Conservation (phyloP, 768 basidiomycete species). For the Pholiota conissans region DNA sequence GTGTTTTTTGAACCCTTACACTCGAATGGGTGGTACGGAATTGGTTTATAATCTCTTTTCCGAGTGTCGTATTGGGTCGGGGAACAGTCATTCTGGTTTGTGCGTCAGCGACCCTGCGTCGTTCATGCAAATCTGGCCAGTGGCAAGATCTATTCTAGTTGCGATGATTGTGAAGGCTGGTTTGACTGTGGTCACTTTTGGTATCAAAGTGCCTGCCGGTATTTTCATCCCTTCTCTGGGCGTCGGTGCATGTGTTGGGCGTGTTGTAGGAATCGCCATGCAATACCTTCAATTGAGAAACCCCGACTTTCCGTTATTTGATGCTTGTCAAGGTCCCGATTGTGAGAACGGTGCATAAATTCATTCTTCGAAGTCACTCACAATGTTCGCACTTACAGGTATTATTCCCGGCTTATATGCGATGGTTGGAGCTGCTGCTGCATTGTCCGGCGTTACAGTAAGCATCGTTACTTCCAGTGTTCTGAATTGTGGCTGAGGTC, state of each 20-base stretch:
- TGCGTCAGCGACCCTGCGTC: slow-evolving; percentile 69
- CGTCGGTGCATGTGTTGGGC: slow-evolving; percentile 91
- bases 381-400: slow-evolving; percentile 29
- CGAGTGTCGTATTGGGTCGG: slow-evolving; percentile 69
- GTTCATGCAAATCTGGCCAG: slow-evolving; percentile 54
- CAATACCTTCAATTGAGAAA: slow-evolving; percentile 71
- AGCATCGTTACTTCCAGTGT: slow-evolving; percentile 22
- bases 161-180: slow-evolving; percentile 82
- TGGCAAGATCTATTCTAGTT: slow-evolving; percentile 64
- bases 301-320: slow-evolving; percentile 63
- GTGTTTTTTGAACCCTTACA: slow-evolving; percentile 87
- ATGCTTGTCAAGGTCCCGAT: slow-evolving; percentile 57
- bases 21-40: slow-evolving; percentile 94
- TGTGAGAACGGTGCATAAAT: slow-evolving; percentile 43
- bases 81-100: slow-evolving; percentile 59
- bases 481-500: neutral
- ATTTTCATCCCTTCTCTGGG: slow-evolving; percentile 97
- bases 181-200: slow-evolving; percentile 88
- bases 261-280: slow-evolving; percentile 79
- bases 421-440: slow-evolving; percentile 94
- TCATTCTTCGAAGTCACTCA: neutral
- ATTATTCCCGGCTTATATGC: slow-evolving; percentile 90
- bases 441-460: slow-evolving; percentile 94
- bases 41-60: slow-evolving; percentile 90
- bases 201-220: slow-evolving; percentile 88